Conservation (phyloP, 345 rosid species). For the Xanthoceras sorbifolium region DNA sequence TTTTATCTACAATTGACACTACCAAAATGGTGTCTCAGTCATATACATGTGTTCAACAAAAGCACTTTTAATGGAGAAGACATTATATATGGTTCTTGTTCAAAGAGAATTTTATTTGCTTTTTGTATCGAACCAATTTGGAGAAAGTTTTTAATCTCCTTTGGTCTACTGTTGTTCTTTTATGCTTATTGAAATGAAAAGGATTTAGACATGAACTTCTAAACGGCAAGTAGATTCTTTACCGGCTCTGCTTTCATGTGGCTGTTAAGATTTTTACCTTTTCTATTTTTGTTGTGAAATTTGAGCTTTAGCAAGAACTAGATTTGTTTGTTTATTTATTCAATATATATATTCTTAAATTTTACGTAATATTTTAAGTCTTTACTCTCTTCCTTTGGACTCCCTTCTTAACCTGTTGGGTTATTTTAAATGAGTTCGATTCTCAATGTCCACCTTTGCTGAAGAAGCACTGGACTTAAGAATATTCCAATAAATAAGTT, state of each 20-base stretch:
- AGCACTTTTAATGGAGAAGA: background rate
- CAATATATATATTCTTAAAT: too few relatives aligned
- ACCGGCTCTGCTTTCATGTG: too few relatives aligned
- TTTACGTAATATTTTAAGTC: background rate
- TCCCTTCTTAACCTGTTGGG: background rate
- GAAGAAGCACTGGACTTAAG: background rate
- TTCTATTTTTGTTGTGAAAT: too few relatives aligned
- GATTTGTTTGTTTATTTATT: too few relatives aligned
- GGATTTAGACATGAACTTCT: background rate
- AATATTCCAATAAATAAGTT: background rate
- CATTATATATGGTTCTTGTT: background rate
- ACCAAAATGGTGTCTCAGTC: background rate
- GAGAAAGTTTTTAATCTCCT: background rate
- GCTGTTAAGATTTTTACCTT: too few relatives aligned
- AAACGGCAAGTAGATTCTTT: background rate
- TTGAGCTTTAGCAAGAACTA: too few relatives aligned
- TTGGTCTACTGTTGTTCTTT: background rate
- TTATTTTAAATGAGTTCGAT: background rate
- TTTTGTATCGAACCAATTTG: background rate
- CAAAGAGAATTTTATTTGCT: background rate
- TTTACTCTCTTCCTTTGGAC: background rate
- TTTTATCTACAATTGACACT: slow-evolving; percentile 6
- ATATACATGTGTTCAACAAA: background rate
- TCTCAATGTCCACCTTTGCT: background rate
- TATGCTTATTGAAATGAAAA: background rate